These are phyloP conservation scores for Lycium barbarum DNA, from an alignment of 257 asterid species.

Conservation along the genomic window DNA sequence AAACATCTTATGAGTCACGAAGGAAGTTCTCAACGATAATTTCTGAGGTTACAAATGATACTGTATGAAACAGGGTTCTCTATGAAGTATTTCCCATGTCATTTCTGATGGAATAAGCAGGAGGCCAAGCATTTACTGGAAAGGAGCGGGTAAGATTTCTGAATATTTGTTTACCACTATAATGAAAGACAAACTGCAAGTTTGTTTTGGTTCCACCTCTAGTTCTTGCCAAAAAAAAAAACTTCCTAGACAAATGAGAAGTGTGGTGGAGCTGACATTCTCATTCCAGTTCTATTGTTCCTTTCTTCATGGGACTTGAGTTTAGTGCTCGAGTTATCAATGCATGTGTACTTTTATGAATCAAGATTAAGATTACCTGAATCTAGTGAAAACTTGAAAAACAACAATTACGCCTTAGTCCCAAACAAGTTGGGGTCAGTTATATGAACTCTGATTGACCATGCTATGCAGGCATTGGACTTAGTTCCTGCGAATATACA, in stretches of 20 bases:
- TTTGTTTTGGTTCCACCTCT: neutral
- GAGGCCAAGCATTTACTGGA: slow-evolving; percentile 96
- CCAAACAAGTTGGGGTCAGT: neutral
- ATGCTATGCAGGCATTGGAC: slow-evolving; percentile 71
- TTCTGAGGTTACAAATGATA: neutral
- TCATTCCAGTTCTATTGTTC: neutral
- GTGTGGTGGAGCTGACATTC: neutral
- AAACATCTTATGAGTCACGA: neutral
- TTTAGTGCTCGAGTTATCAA: neutral
- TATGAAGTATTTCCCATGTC: slow-evolving; percentile 99
- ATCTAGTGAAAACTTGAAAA: neutral
- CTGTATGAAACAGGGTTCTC: slow-evolving; percentile 68
- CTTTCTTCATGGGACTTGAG: neutral
- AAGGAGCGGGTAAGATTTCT: slow-evolving; percentile 66
- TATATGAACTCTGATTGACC: neutral
- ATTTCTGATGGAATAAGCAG: slow-evolving; percentile 96
- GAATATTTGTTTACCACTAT: neutral
- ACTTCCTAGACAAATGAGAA: neutral
- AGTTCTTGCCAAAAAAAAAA: neutral
- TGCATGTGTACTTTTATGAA: neutral
- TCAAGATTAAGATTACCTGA: neutral
- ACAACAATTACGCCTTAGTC: neutral
- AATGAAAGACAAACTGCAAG: neutral
- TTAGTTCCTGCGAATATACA: slow-evolving; percentile 82
- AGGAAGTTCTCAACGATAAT: neutral